Base-by-base conservation (phyloP, 1,284 basidiomycete species). In the Rhodotorula sp. region DNA sequence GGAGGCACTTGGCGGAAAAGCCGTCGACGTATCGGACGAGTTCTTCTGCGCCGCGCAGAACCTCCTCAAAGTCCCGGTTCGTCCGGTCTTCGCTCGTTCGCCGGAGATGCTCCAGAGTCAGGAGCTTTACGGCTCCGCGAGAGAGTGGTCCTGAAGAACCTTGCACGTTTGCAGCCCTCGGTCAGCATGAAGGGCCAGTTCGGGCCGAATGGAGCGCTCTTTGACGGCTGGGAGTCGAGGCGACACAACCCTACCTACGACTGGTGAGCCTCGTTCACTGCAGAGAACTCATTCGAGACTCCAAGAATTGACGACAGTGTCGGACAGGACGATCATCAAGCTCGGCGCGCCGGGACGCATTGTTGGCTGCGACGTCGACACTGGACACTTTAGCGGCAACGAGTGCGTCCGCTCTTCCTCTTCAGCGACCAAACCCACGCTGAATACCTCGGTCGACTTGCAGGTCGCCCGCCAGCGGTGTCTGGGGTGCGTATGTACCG, bases 371-470 rank as follows among this genome's bases (percentile, higher is more conserved):
- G 95, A 98, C 79, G 86, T 99, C 50, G 96, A 99, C 80, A 99
- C 95, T 1, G 85, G 89, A n/a, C 88, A 94, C 79, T 99, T 99
- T 82, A 91, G 88, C 75, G 95, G 95, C 10, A 99, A 99, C 78
- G 96, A 99, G 81, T 77, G 6, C 77, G 78, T 62, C 16, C 72
- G 71, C 20, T 74, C 73, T 44, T 70, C 72, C 20, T 72, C 8
- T 31, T 18, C 26, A 0, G 15, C 50, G 18, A 10, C 7, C 9
- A 8, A 0, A 11, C 2, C 26, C 0, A 15, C 3, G 2, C 24
- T 13, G 8, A 22, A 13, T 26, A 11, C 34, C 50, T 15, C 5
- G 8, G n/a, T n/a, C 24, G 15, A 16, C 64, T 68, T 0, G 64
- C 28, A 78, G 67, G 59, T 76, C 52, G 16, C 76, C 78, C 7